Evolutionary conservation across 2,329 filamentous ascomycete species (phyloP).

Genomic region (Helicocarpus griseus): DNA sequence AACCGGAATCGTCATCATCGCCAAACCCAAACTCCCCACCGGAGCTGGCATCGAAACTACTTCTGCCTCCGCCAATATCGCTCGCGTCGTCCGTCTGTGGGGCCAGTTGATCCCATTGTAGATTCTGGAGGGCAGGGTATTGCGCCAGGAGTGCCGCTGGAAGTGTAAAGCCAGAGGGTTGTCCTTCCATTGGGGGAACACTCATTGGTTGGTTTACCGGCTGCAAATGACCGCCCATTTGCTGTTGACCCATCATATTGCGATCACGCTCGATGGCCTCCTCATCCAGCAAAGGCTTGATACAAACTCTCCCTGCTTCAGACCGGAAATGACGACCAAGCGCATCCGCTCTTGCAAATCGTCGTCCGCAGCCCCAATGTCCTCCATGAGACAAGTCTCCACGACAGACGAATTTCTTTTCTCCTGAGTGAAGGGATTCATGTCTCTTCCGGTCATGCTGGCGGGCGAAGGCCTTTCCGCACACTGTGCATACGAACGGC

Average conservation of each 20-base stretch:
- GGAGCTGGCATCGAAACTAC: slow-evolving; percentile 40
- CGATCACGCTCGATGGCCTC: slow-evolving; percentile 77
- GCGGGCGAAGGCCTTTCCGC: slow-evolving; percentile 91
- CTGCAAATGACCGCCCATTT: slow-evolving; percentile 47
- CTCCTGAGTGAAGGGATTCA: slow-evolving; percentile 88
- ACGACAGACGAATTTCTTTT: slow-evolving; percentile 97
- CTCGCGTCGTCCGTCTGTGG: slow-evolving; percentile 47
- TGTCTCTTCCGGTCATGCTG: slow-evolving; percentile 97
- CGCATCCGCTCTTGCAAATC: slow-evolving; percentile 91
- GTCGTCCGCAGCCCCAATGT: slow-evolving; percentile 84
- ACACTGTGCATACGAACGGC: slow-evolving; percentile 94
- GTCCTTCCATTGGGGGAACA: slow-evolving; percentile 49
- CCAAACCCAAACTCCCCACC: slow-evolving; percentile 32
- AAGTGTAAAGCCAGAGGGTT: slow-evolving; percentile 57
- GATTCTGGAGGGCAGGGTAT: slow-evolving; percentile 81
- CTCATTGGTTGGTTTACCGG: slow-evolving; percentile 48
- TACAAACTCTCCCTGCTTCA: slow-evolving; percentile 90
- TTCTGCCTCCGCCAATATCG: slow-evolving; percentile 46
- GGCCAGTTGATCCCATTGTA: slow-evolving; percentile 76
- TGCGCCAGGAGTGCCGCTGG: slow-evolving; percentile 82
- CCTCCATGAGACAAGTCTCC: slow-evolving; percentile 75
- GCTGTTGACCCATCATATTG: slow-evolving; percentile 59
- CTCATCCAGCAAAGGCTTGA: slow-evolving; percentile 93
- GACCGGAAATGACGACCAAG: slow-evolving; percentile 90
- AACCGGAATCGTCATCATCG: slow-evolving; percentile 33